phyloP scores from a whole-genome alignment of 306 rosid species.

The Boehmeria nivea region DNA sequence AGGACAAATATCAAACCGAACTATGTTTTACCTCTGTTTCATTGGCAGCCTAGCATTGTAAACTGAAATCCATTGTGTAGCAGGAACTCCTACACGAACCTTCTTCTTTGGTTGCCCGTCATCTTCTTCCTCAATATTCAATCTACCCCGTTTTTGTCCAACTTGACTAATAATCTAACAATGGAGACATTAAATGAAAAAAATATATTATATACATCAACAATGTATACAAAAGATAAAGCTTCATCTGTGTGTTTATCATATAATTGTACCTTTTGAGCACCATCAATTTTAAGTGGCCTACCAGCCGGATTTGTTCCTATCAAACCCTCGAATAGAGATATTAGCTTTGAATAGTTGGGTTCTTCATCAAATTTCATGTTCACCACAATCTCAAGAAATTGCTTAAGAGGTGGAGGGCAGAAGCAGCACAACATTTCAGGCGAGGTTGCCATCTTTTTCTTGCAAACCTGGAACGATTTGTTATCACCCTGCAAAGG shows the following conservation, averaged over 20 bases:
- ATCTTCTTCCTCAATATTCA: slow-evolving; percentile 71
- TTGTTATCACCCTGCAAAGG: slow-evolving; percentile 73
- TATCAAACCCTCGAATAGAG: slow-evolving; percentile 73
- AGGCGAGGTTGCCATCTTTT: slow-evolving; percentile 93
- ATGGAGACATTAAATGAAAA: slow-evolving; percentile 4
- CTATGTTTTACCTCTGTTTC: slow-evolving; percentile 74
- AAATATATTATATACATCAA: background rate
- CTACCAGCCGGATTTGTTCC: slow-evolving; percentile 86
- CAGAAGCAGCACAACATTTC: slow-evolving; percentile 92
- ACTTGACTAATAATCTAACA: slow-evolving; percentile 55
- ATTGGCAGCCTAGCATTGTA: slow-evolving; percentile 87
- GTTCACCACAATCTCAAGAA: slow-evolving; percentile 86
- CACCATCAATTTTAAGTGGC: slow-evolving; percentile 86
- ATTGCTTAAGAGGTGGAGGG: slow-evolving; percentile 75
- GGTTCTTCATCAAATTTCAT: slow-evolving; percentile 99
- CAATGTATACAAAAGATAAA: background rate
- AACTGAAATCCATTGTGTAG: slow-evolving; percentile 90
- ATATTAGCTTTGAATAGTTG: slow-evolving; percentile 71
- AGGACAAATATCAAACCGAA: background rate
- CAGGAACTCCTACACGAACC: slow-evolving; percentile 88
- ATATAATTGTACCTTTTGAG: slow-evolving; percentile 59
- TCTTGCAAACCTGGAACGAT: slow-evolving; percentile 64
- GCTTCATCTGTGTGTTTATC: background rate
- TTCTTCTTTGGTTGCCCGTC: slow-evolving; percentile 88
- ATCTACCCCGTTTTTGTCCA: slow-evolving; percentile 93